A percentile compares a stretch with the other conserved stretches of the same genome.
phyloP scores from a whole-genome alignment of 1,139 yeast genomes.

The Komagataea norvegica region DNA sequence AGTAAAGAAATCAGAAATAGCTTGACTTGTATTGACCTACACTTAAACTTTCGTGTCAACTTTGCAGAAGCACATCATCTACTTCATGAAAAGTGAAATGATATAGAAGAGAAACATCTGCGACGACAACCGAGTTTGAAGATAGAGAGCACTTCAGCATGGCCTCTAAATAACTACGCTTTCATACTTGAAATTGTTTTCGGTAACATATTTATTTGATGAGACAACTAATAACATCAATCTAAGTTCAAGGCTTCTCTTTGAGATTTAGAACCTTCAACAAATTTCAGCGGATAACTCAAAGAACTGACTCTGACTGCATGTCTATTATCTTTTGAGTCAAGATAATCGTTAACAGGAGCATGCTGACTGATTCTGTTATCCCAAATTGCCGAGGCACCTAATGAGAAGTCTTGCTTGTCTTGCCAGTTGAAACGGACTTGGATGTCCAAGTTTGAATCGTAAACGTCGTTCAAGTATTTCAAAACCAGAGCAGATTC shows the following conservation, averaged over 20 bases:
- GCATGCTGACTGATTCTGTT: slow-evolving; percentile 12
- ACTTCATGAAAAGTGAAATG: too few relatives aligned
- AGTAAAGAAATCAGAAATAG: too few relatives aligned
- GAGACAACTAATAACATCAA: too few relatives aligned
- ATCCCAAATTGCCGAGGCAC: slow-evolving; percentile 13
- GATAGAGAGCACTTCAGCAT: too few relatives aligned
- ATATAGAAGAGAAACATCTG: too few relatives aligned
- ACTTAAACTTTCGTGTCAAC: too few relatives aligned
- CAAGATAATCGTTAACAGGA: slow-evolving; percentile 8
- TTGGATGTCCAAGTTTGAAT: slow-evolving; percentile 9
- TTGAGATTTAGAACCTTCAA: slow-evolving; percentile 7
- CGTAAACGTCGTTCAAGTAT: slow-evolving; percentile 7
- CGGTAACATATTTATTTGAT: too few relatives aligned
- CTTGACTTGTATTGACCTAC: too few relatives aligned
- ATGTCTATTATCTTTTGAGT: slow-evolving; percentile 3
- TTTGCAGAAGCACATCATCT: too few relatives aligned
- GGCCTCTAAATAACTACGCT: too few relatives aligned
- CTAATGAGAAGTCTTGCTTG: slow-evolving; percentile 3
- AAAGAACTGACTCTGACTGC: slow-evolving; percentile 8
- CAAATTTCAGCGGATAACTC: slow-evolving; percentile 5
- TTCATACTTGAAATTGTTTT: too few relatives aligned
- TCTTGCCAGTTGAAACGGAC: slow-evolving; percentile 10
- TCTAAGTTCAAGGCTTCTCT: slow-evolving; percentile 9
- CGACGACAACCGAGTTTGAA: too few relatives aligned
- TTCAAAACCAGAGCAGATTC: slow-evolving; percentile 24